phyloP scores from a whole-genome alignment of 176 grass and related monocot species.

The Miscanthus lutarioriparius region DNA sequence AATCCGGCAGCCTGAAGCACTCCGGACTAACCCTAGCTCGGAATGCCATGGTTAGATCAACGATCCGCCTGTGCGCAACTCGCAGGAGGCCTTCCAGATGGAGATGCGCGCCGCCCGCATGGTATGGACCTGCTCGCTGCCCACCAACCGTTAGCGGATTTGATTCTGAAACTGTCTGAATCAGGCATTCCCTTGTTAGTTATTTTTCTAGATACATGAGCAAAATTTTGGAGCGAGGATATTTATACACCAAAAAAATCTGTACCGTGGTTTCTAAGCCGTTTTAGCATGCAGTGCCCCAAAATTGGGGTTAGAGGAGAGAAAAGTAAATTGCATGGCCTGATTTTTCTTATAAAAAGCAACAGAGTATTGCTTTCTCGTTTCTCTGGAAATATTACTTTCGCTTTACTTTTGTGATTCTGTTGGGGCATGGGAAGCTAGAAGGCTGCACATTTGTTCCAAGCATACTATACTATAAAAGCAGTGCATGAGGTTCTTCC shows the following conservation, averaged over 20 bases:
- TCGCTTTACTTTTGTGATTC: not conserved
- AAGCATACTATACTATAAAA: not conserved
- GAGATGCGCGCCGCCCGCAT: conserved; percentile 59
- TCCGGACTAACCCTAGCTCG: not conserved
- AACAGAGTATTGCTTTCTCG: not conserved
- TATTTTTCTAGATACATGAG: not conserved
- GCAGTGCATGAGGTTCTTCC: not conserved
- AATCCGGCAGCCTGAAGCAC: not conserved
- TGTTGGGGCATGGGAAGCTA: not conserved
- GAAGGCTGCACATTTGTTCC: not conserved
- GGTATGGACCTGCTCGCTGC: conserved; percentile 8
- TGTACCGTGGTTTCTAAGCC: not conserved
- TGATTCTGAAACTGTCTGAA: too few species aligned
- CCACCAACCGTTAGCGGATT: not conserved
- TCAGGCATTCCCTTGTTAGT: not conserved
- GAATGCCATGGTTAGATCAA: conserved; percentile 50
- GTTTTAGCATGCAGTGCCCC: not conserved
- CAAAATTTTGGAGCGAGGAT: not conserved
- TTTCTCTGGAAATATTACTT: not conserved
- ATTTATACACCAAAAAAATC: not conserved
- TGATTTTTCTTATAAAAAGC: not conserved
- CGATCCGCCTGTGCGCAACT: conserved; percentile 82
- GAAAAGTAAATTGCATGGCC: not conserved
- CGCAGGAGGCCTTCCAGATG: conserved; percentile 85
- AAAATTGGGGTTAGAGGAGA: not conserved